Base-by-base conservation (phyloP, 1,284 basidiomycete species). In the Rhodotorula sp. region DNA sequence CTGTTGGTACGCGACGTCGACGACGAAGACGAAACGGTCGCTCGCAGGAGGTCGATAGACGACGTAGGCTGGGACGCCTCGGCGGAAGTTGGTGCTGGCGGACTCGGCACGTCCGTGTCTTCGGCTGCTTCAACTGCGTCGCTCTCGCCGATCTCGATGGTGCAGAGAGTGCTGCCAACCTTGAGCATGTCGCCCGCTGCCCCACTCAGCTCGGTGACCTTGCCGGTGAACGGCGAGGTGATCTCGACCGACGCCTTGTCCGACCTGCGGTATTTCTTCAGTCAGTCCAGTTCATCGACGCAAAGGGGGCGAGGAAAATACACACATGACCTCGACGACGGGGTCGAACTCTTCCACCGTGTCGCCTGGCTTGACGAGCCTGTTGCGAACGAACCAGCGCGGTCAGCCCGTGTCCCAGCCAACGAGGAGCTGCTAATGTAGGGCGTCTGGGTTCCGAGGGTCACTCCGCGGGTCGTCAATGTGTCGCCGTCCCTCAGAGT, bases 231-330 rank as follows among this genome's bases (percentile, higher is more conserved):
- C 0, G 93, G 92, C 68, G 89, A 91, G 0, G 94, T 97, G 71
- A 97, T 92, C 80, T 97, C 94, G 42, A 97, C 94, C 77, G 89
- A 92, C 4, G 91, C 91, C 82, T 97, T 97, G 85, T 97, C 94
- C 74, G 90, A 92, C 63, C 74, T 76, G 61, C 7, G 1, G 25
- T 12, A 0, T 0, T 82, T 94, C 92, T 17, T 41, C 16, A 23
- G 27, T 21, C 23, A 0, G 25, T 1, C 3, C 0, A 1, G 2
- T 16, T 3, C 13, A 8, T 10, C 0, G 41, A 42, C 1, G 19
- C 25, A 23, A 14, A 19, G 25, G n/a, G 34, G 8, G n/a, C 41
- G 48, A 14, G 27, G 5, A 21, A 56, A n/a, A 25, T 34, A 54
- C 70, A 42, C 45, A 67, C 65, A 72, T 76, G 0, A 97, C 94